Evolutionary conservation across 495 filamentous ascomycete species (phyloP), one percentile per base, ranked within the genome.

Genomic region (Daldinia decipiens): DNA sequence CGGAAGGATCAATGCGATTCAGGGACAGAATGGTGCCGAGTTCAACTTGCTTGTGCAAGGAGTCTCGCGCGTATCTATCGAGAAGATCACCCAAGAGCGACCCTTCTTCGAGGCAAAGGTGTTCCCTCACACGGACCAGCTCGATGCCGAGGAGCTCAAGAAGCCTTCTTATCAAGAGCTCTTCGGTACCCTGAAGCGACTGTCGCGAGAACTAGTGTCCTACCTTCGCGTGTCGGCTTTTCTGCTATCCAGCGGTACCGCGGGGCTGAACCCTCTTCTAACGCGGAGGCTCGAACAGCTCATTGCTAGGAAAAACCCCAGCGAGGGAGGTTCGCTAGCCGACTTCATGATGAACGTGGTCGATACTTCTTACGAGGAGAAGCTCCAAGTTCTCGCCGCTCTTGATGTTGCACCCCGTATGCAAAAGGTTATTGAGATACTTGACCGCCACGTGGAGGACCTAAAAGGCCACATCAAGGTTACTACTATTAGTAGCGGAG

Each of bases 341-440:
- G 96, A 99, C 76, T 97, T 98, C 71, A 96, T 98, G 93, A 88
- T 92, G 7, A 94, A 95, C 78, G 87, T 98, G 27, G 87, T 96
- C 2, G 92, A 97, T 57, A 88, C 89, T 40, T 89, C 90, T 15
- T 87, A 94, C 65, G 92, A 97, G 75, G 95, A 99, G 71, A 96
- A 93, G 82, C 83, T 99, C 32, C 87, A 92, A 59, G 87, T 98
- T 17, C 83, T 99, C 13, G 84, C 92, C 29, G 87, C 93, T 2
- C 77, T 94, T 15, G 87, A 94, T 72, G 83, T 95, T 8, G 90
- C 89, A 71, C 86, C 90, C n/a, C 86, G 95, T 13, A 82, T 98
- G 64, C 85, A 90, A 68, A 89, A 87, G 67, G 91, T 93, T 2
- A 89, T 96, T 52, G 92, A 93, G 63, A 84, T 98, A 34, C 80